phyloP scores from a whole-genome alignment of 2,329 filamentous ascomycete genomes.

The Onygena corvina region DNA sequence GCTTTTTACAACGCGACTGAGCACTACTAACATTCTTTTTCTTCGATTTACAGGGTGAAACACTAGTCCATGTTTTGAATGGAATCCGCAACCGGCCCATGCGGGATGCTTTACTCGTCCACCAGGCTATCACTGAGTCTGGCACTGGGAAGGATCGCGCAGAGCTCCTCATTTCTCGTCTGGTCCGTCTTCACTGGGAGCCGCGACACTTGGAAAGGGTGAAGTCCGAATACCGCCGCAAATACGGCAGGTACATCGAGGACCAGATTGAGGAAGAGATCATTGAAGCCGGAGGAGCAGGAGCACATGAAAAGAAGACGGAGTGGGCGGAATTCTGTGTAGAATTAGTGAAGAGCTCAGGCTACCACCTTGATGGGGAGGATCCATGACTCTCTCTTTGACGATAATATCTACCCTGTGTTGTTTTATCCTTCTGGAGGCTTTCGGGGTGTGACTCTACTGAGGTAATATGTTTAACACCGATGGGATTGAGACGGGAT shows the following conservation, averaged over 20 bases:
- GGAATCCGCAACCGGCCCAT: conserved; percentile 92
- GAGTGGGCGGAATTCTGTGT: conserved; percentile 69
- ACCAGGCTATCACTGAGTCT: conserved; percentile 73
- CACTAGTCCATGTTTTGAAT: conserved; percentile 88
- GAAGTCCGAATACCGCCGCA: conserved; percentile 65
- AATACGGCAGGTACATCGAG: conserved; percentile 63
- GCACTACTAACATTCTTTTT: conserved; percentile 12
- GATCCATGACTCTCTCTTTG: neutral
- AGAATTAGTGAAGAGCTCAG: conserved; percentile 41
- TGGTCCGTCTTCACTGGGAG: conserved; percentile 91
- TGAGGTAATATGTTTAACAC: neutral
- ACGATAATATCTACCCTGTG: neutral
- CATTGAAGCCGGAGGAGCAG: conserved; percentile 38
- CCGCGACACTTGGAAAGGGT: conserved; percentile 65
- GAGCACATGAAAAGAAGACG: conserved; percentile 13
- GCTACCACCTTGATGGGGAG: conserved; percentile 10
- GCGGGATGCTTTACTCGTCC: conserved; percentile 77
- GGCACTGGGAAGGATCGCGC: conserved; percentile 60
- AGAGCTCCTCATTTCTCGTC: conserved; percentile 74
- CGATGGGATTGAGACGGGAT: too few species aligned
- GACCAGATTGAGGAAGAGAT: conserved; percentile 68
- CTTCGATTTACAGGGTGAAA: conserved; percentile 57
- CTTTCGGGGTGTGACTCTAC: neutral
- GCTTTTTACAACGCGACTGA: neutral
- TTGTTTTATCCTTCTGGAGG: neutral